Conservation (phyloP, 2,329 filamentous ascomycete species). For the Blumeria hordei region DNA sequence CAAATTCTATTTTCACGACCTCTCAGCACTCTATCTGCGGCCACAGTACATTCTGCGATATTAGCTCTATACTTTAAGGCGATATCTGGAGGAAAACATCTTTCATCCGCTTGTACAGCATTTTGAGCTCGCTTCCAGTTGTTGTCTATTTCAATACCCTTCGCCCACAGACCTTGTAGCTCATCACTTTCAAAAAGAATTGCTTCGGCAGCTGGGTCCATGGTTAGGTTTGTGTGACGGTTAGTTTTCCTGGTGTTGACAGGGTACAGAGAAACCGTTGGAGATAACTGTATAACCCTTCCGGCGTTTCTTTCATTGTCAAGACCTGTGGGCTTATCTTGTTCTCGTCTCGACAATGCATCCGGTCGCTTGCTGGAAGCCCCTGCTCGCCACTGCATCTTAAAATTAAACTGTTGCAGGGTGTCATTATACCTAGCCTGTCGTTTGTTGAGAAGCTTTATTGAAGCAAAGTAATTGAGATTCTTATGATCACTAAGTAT, state of each 20-base stretch:
- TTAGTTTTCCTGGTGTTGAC: neutral
- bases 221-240: neutral
- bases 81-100: neutral
- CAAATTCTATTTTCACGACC: neutral
- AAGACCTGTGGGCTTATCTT: neutral
- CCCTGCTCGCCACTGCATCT: neutral
- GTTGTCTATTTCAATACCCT: neutral
- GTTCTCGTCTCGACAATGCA: neutral
- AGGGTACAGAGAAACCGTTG: neutral
- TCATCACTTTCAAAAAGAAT: neutral
- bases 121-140: neutral
- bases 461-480: neutral
- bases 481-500: neutral
- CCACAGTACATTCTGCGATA: neutral
- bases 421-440: neutral
- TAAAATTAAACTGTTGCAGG: constrained; percentile 1
- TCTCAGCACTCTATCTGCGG: neutral
- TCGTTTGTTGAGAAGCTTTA: neutral
- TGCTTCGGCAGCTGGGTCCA: neutral
- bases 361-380: neutral
- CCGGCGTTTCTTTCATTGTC: neutral
- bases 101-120: neutral
- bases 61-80: neutral
- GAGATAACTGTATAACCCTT: neutral
- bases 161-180: neutral